phyloP scores from a whole-genome alignment of 345 rosid species.

The Citrus australasica region DNA sequence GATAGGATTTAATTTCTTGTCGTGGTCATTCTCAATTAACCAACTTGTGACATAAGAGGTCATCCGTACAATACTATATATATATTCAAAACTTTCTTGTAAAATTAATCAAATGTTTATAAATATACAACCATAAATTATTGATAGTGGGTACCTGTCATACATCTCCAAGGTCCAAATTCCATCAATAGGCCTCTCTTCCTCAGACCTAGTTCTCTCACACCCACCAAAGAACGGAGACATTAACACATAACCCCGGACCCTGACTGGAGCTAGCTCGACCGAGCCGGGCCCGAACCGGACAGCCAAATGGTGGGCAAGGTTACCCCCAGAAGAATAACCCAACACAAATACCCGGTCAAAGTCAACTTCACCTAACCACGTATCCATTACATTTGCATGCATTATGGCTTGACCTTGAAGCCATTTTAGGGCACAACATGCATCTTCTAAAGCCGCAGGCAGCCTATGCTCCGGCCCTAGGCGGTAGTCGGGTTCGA shows the following conservation, averaged over 20 bases:
- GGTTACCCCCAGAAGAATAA: constrained; percentile 48
- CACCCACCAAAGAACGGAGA: constrained; percentile 52
- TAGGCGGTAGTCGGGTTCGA: constrained; percentile 43
- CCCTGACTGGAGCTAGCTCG: constrained; percentile 26
- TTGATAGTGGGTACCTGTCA: constrained; percentile 27
- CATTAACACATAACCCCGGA: constrained; percentile 36
- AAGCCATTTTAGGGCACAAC: constrained; percentile 26
- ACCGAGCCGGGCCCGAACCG: constrained; percentile 19
- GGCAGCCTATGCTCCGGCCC: constrained; percentile 49
- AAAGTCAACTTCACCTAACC: constrained; percentile 27
- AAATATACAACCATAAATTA: too few species aligned
- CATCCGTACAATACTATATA: too few species aligned
- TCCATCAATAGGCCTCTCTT: constrained; percentile 37
- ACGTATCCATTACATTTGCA: constrained; percentile 1
- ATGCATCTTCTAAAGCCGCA: constrained; percentile 41
- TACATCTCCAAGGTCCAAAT: constrained; percentile 31
- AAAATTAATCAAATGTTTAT: too few species aligned
- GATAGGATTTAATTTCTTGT: too few species aligned
- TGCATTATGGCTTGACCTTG: constrained; percentile 17
- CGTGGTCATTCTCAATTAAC: too few species aligned
- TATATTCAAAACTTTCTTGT: too few species aligned
- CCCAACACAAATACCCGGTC: constrained; percentile 38
- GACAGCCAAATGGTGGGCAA: constrained; percentile 47
- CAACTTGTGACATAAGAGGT: too few species aligned
- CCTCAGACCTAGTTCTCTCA: constrained; percentile 36